A percentile compares a stretch with the other conserved stretches of the same genome.
Conservation (phyloP, 73 alveolate species). For the Paramecium sonneborni region DNA sequence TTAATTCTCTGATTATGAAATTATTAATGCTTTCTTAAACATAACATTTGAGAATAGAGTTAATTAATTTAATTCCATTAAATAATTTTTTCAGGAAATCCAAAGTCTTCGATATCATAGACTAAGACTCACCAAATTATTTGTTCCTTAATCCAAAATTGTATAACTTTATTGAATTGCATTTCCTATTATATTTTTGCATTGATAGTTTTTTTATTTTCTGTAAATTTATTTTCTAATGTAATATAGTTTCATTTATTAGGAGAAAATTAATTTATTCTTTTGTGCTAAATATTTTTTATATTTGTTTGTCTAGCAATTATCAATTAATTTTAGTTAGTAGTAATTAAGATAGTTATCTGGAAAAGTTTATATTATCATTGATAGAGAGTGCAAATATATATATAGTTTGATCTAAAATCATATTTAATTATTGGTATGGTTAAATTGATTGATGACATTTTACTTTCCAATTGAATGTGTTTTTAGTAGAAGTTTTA, state of each 20-base stretch:
- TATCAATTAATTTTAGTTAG: background rate
- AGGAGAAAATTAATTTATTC: slow-evolving; percentile 31
- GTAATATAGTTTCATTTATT: slow-evolving; percentile 3
- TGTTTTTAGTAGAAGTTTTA: background rate
- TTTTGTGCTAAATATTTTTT: slow-evolving; percentile 7
- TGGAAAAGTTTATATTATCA: background rate
- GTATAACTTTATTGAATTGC: background rate
- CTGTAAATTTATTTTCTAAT: background rate
- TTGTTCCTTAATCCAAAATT: background rate
- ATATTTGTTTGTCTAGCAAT: background rate
- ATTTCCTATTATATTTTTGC: background rate
- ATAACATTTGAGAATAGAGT: background rate
- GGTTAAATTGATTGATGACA: background rate
- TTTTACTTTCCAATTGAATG: background rate
- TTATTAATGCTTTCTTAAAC: background rate
- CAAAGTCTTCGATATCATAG: background rate
- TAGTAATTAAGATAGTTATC: background rate
- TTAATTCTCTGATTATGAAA: background rate
- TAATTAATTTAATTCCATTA: background rate
- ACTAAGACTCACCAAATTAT: background rate
- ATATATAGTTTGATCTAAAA: too few relatives aligned
- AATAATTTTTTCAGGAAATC: background rate
- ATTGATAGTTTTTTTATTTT: slow-evolving; percentile 8
- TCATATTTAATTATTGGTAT: too few relatives aligned
- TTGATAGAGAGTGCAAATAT: background rate